Evolutionary conservation across 108 stramenopile genomes (phyloP).

Genomic region (Pseudonitzschia multiseries): DNA sequence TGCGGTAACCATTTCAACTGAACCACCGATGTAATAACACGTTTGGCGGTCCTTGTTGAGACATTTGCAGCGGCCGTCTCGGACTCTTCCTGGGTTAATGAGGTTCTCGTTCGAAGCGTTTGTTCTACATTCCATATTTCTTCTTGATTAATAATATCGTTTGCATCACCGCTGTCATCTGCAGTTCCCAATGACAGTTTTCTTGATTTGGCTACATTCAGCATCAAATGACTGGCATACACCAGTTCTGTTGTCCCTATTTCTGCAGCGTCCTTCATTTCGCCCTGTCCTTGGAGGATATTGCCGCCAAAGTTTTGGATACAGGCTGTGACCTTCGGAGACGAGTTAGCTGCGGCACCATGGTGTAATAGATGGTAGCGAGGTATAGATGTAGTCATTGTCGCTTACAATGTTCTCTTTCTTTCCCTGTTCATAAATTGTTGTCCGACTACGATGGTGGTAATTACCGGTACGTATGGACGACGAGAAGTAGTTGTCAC

Average conservation of each 20-base stretch:
- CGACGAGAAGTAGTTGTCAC: too few relatives aligned
- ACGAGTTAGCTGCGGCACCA: constrained; percentile 72
- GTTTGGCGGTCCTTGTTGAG: constrained; percentile 29
- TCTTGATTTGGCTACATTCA: constrained; percentile 35
- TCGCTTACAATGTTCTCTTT: neutral
- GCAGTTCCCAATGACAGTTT: neutral
- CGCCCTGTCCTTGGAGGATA: neutral
- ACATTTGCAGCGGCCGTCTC: constrained; percentile 26
- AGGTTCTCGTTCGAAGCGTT: constrained; percentile 44
- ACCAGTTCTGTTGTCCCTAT: constrained; percentile 29
- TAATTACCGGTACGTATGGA: too few relatives aligned
- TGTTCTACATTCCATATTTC: constrained; percentile 46
- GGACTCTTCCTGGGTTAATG: constrained; percentile 17
- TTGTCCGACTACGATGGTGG: too few relatives aligned
- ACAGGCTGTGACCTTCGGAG: constrained; percentile 59
- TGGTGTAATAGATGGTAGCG: constrained; percentile 50
- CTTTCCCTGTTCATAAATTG: too few relatives aligned
- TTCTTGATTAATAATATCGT: constrained; percentile 8
- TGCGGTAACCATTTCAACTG: constrained; percentile 9
- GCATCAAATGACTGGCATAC: constrained; percentile 48
- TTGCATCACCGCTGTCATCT: neutral
- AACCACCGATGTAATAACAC: constrained; percentile 33
- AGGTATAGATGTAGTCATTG: neutral
- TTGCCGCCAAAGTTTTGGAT: constrained; percentile 28
- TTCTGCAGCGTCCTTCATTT: neutral